Conservation (phyloP, 1,139 yeast species). For the Debaryomycetaceae sp. region DNA sequence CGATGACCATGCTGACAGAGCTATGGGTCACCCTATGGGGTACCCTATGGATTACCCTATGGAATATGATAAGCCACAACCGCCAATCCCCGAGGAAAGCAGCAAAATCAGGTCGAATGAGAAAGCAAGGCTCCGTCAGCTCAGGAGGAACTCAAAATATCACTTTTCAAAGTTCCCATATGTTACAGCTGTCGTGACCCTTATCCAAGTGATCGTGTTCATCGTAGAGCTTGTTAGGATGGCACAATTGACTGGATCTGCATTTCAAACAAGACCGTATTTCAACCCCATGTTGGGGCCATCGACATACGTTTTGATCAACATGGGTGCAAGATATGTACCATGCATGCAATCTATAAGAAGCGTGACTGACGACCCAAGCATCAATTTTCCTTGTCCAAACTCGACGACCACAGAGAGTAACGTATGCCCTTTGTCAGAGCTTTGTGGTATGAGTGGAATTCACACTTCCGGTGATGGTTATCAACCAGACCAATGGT, state of each 20-base stretch:
- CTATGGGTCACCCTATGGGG: constrained; percentile 5
- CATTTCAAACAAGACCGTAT: constrained; percentile 67
- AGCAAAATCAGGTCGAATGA: constrained; percentile 21
- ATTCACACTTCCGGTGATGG: constrained; percentile 26
- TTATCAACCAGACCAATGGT: constrained; percentile 61
- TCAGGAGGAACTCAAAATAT: constrained; percentile 33
- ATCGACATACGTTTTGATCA: constrained; percentile 61
- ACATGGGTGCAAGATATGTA: constrained; percentile 69
- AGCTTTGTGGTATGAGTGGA: constrained; percentile 63
- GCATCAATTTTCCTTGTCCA: constrained; percentile 61
- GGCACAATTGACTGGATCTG: constrained; percentile 61
- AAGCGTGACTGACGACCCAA: constrained; percentile 48
- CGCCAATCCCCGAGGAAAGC: constrained; percentile 14
- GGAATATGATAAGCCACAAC: constrained; percentile 11
- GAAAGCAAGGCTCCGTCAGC: constrained; percentile 22
- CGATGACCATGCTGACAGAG: constrained; percentile 9
- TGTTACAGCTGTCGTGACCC: constrained; percentile 44
- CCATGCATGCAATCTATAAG: constrained; percentile 65
- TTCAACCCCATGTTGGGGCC: constrained; percentile 84
- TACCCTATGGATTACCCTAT: constrained; percentile 3
- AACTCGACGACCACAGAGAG: constrained; percentile 57
- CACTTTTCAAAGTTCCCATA: constrained; percentile 46
- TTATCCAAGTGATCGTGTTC: constrained; percentile 57
- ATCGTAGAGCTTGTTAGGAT: constrained; percentile 63
- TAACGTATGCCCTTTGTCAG: constrained; percentile 53